A percentile compares a stretch with the other conserved stretches of the same genome.
Conservation (phyloP, 106 monocot genomes). For the Amphibolis antarctica region DNA sequence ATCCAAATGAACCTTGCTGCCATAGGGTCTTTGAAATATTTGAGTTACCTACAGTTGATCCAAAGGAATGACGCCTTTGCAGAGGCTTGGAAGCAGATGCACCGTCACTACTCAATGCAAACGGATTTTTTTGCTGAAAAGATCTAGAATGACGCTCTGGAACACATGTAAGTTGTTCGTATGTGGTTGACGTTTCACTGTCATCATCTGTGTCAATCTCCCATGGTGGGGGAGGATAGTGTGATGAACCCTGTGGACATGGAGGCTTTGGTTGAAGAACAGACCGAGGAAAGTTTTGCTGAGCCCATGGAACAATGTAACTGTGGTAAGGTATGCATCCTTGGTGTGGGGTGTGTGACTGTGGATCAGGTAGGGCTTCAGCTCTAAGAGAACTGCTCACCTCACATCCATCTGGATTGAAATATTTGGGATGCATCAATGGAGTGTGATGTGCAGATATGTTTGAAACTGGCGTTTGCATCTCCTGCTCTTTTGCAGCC, state of each 20-base stretch:
- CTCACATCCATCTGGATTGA: constrained; percentile 18
- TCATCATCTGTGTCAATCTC: constrained; percentile 6
- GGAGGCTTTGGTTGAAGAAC: not conserved
- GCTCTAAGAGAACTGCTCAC: not conserved
- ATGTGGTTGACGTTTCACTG: not conserved
- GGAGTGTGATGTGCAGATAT: constrained; percentile 42
- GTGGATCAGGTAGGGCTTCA: not conserved
- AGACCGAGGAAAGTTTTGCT: not conserved
- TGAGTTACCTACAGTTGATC: not conserved
- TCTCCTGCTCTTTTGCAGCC: constrained; percentile 43
- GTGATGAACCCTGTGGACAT: not conserved
- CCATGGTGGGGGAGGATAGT: constrained; percentile 26
- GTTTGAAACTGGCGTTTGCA: constrained; percentile 34
- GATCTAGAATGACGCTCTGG: constrained; percentile 14
- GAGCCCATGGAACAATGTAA: constrained; percentile 7
- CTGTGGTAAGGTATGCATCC: not conserved
- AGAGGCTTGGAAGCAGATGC: constrained; percentile 2
- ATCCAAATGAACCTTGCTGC: not conserved
- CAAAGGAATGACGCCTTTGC: not conserved
- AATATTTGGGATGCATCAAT: constrained; percentile 14
- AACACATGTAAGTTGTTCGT: not conserved
- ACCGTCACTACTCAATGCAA: constrained; percentile 1
- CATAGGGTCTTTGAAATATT: not conserved
- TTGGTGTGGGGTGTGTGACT: not conserved
- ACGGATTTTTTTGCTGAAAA: constrained; percentile 29